Base-by-base conservation (phyloP, 2,329 filamentous ascomycete genomes). In the Sporothrix euskadiensis region DNA sequence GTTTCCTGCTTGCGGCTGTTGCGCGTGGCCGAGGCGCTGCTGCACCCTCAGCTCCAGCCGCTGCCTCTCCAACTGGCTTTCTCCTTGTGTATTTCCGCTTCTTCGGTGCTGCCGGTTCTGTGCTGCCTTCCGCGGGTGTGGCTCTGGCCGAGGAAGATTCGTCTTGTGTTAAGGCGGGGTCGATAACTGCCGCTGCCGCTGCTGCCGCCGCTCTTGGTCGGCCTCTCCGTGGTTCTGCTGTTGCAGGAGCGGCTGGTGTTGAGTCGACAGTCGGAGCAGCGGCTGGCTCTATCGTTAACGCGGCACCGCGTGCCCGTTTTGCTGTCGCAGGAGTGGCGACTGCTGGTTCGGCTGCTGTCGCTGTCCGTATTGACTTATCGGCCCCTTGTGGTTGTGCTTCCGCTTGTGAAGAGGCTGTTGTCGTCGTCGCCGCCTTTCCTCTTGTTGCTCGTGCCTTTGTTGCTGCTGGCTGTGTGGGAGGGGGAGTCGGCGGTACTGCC, bases 21-120 rank as follows among this genome's bases (percentile, higher is more conserved):
- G 30, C 19, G 30, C 52, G 72, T 44, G 9, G 65, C 12, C 10
- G 71, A 49, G 52, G 19, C 30, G 35, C 26, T 12, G n/a, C 3
- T 12, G 10, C 63, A 26, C 69, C 69, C 14, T 49, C 69, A 5
- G 61, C 39, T 16, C 10, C 61, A 30, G 49, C 59, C 2, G 69
- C 41, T 0, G 35, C n/a, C 12, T 32, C 69, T 2, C 39, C 52
- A 14, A n/a, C 44, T 3, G 71, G 73, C 68, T 73, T 73, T 12
- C 56, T 56, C 14, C 74, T 52, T 4, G 71, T 72, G 30, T 75
- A 73, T 39, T 70, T 73, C 32, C 74, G 32, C 52, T 73, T 75
- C n/a, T 73, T 73, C 2, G 74, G 59, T 4, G 65, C 63, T 26
- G 22, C 41, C 14, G 66, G 30, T 19, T 59, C 56, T 35, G 56